Evolutionary conservation across 2,329 filamentous ascomycete genomes (phyloP).

Genomic region (Sphaerulina populicola): DNA sequence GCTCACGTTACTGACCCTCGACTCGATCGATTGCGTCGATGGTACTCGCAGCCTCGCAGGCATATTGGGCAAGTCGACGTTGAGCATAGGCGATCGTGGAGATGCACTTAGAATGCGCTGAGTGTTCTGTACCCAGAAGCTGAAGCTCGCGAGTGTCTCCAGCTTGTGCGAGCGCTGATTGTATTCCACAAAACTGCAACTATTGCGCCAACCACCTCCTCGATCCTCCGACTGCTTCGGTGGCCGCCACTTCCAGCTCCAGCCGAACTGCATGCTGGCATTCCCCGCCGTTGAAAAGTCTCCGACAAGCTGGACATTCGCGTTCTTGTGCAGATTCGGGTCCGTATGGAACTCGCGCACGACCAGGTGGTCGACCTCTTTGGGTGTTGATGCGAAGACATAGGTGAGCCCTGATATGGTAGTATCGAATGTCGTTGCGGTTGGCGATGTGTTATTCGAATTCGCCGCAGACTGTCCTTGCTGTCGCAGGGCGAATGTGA

Average conservation of each 20-base stretch:
- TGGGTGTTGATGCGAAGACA: slow-evolving; percentile 74
- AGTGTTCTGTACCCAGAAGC: slow-evolving; percentile 78
- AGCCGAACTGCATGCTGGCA: slow-evolving; percentile 78
- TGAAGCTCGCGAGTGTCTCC: slow-evolving; percentile 82
- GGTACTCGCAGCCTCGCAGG: slow-evolving; percentile 66
- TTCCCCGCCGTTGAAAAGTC: slow-evolving; percentile 80
- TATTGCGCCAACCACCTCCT: slow-evolving; percentile 89
- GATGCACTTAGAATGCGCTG: slow-evolving; percentile 33
- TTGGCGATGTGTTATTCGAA: slow-evolving; percentile 6
- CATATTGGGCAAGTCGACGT: slow-evolving; percentile 13
- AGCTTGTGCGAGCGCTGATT: slow-evolving; percentile 85
- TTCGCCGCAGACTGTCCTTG: slow-evolving; percentile 35
- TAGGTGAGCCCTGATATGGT: slow-evolving; percentile 83
- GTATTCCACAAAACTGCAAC: slow-evolving; percentile 96
- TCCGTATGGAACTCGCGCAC: slow-evolving; percentile 95
- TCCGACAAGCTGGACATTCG: slow-evolving; percentile 91
- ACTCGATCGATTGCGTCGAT: slow-evolving; percentile 81
- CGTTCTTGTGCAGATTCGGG: slow-evolving; percentile 93
- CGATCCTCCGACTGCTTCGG: slow-evolving; percentile 73
- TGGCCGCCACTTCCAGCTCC: slow-evolving; percentile 95
- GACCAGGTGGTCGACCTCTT: slow-evolving; percentile 86
- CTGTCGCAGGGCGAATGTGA: slow-evolving; percentile 71
- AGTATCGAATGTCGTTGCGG: slow-evolving; percentile 51
- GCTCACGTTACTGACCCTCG: slow-evolving; percentile 62
- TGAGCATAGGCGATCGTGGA: slow-evolving; percentile 60